phyloP scores from a whole-genome alignment of 768 basidiomycete species.

The Fomitopsis serialis region DNA sequence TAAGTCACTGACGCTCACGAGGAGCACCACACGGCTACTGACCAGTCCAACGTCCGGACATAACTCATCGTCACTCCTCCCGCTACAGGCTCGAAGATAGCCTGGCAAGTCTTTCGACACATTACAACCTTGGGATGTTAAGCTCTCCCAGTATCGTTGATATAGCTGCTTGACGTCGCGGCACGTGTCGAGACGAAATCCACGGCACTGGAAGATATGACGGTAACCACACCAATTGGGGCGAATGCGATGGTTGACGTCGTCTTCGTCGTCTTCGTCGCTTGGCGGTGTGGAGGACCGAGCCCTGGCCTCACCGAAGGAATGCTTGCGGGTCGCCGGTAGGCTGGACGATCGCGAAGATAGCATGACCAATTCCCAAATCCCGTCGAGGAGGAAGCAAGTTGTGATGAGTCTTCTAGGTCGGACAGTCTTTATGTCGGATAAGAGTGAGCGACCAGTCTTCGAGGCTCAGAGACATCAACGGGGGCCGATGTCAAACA shows the following conservation, averaged over 20 bases:
- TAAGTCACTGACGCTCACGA: background rate
- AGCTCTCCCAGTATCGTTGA: constrained; percentile 25
- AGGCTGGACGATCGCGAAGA: background rate
- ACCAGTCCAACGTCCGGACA: constrained; percentile 73
- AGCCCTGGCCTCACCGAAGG: background rate
- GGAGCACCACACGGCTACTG: constrained; percentile 19
- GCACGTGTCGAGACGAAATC: constrained; percentile 64
- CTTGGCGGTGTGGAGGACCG: constrained; percentile 29
- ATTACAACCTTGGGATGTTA: constrained; percentile 12
- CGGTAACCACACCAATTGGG: constrained; percentile 62
- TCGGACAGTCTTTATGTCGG: background rate
- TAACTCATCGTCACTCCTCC: constrained; percentile 49
- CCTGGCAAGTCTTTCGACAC: constrained; percentile 24
- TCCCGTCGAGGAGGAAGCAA: background rate
- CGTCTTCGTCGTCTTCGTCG: constrained; percentile 38
- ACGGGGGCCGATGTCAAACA: background rate
- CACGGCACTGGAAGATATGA: constrained; percentile 39
- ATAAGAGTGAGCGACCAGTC: too few species aligned
- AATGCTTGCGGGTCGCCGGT: background rate
- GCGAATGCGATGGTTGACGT: constrained; percentile 49
- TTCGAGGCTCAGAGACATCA: too few species aligned
- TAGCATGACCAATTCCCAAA: background rate
- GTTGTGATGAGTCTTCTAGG: background rate
- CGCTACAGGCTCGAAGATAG: constrained; percentile 27
- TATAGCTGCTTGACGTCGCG: constrained; percentile 62